Conservation (phyloP, 2,329 filamentous ascomycete species). For the Alternaria longipes region DNA sequence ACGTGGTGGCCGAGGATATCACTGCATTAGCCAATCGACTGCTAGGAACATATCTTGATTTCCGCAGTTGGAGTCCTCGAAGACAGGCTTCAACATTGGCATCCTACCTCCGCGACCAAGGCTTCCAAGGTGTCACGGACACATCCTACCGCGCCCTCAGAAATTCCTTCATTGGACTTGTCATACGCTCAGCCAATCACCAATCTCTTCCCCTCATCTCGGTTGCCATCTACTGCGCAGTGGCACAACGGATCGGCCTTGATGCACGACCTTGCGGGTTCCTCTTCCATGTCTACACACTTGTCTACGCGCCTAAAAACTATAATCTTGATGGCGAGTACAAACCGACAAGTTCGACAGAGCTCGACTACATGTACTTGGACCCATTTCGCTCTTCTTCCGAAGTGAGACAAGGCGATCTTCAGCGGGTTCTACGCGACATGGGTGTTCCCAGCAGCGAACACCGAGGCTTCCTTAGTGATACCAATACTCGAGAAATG, state of each 20-base stretch:
- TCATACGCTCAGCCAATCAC: conserved; percentile 75
- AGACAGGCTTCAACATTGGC: conserved; percentile 74
- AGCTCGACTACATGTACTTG: conserved; percentile 73
- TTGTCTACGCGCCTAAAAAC: conserved; percentile 71
- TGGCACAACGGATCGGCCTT: conserved; percentile 78
- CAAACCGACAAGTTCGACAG: conserved; percentile 37
- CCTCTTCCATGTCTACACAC: conserved; percentile 84
- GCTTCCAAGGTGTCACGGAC: conserved; percentile 76
- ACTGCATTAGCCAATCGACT: conserved; percentile 71
- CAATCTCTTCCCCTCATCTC: conserved; percentile 87
- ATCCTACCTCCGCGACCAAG: conserved; percentile 72
- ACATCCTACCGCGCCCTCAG: conserved; percentile 80
- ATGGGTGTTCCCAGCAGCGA: conserved; percentile 55
- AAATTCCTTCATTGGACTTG: conserved; percentile 88
- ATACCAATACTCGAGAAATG: conserved; percentile 72
- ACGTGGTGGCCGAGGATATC: conserved; percentile 69
- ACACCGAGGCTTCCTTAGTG: conserved; percentile 66
- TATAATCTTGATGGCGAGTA: conserved; percentile 60
- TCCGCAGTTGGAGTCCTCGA: conserved; percentile 68
- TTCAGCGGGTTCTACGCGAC: conserved; percentile 68
- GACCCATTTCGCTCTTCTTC: conserved; percentile 78
- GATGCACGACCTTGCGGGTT: conserved; percentile 81
- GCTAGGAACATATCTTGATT: conserved; percentile 59
- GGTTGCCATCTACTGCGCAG: conserved; percentile 82
- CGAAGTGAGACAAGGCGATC: conserved; percentile 69